These are phyloP conservation scores for Puccinia brachypodii DNA, from an alignment of 1,284 basidiomycete species.

Conservation along the genomic window DNA sequence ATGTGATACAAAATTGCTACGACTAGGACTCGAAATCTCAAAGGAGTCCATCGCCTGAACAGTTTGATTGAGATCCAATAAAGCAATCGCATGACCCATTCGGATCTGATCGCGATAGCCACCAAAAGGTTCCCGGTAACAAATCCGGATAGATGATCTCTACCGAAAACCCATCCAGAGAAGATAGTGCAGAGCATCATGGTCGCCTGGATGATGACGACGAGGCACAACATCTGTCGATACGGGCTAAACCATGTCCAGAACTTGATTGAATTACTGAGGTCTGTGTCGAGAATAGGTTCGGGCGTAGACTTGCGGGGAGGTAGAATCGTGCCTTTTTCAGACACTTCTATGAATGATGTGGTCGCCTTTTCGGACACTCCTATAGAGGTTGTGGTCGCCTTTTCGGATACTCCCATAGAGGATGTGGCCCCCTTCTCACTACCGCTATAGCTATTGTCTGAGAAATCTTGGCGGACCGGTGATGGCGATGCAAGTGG, in stretches of 20 bases:
- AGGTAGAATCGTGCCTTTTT: neutral
- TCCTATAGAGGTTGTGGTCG: no score
- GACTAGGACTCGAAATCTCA: constrained; percentile 16
- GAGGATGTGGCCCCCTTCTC: neutral
- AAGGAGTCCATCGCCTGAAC: constrained; percentile 18
- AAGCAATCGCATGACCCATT: constrained; percentile 66
- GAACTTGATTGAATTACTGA: constrained; percentile 34
- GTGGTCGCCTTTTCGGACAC: neutral
- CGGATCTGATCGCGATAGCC: constrained; percentile 64
- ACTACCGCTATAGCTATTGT: neutral
- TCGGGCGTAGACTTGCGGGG: neutral
- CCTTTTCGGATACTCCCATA: no score
- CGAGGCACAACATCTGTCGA: constrained; percentile 30
- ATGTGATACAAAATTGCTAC: constrained; percentile 42
- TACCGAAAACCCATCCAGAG: constrained; percentile 2
- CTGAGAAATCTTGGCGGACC: neutral
- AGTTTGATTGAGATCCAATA: constrained; percentile 61
- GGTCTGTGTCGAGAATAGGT: neutral
- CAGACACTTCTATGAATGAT: neutral
- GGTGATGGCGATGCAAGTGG: neutral
- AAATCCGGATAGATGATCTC: constrained; percentile 11
- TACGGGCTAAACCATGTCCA: constrained; percentile 40
- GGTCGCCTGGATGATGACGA: neutral
- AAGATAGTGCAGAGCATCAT: neutral
- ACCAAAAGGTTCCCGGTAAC: constrained; percentile 66